A percentile compares a stretch with the other conserved stretches of the same genome.
Evolutionary conservation across 177 flowering plant genomes (phyloP).

Genomic region (Vitis hybrid): DNA sequence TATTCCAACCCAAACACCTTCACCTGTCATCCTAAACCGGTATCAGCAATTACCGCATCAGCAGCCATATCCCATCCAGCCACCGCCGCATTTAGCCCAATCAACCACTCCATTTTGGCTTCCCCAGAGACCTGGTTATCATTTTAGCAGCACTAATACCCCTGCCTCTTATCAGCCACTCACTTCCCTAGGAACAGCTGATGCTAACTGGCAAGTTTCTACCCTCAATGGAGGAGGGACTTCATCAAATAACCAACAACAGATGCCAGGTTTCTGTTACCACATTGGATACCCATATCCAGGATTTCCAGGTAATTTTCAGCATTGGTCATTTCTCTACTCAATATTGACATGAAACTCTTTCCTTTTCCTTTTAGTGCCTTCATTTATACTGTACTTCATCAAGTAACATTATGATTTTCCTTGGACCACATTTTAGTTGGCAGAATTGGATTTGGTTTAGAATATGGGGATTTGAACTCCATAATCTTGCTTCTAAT

Average conservation of each 20-base stretch:
- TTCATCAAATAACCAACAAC: slow-evolving; percentile 10
- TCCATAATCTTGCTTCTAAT: no score
- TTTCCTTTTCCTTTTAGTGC: no score
- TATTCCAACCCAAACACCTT: background rate
- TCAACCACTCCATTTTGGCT: slow-evolving; percentile 11
- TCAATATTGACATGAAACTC: no score
- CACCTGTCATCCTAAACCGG: background rate
- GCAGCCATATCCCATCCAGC: slow-evolving; percentile 7
- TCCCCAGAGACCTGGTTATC: slow-evolving; percentile 9
- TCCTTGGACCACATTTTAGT: no score
- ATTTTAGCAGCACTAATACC: background rate
- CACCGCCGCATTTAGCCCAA: slow-evolving; percentile 9
- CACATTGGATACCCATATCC: slow-evolving; percentile 19
- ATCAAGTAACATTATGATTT: no score
- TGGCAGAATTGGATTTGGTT: no score
- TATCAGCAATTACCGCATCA: slow-evolving; percentile 1
- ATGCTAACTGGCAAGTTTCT: slow-evolving; percentile 17
- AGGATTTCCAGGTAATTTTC: slow-evolving; percentile 21
- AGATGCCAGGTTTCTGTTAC: slow-evolving; percentile 18
- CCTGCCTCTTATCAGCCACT: slow-evolving; percentile 14
- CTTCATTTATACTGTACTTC: no score
- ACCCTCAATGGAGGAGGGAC: slow-evolving; percentile 6
- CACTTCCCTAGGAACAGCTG: slow-evolving; percentile 5
- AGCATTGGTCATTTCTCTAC: no score
- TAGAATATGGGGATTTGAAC: no score